Evolutionary conservation across 2,329 filamentous ascomycete species (phyloP).

Genomic region (Escovopsis sp.): DNA sequence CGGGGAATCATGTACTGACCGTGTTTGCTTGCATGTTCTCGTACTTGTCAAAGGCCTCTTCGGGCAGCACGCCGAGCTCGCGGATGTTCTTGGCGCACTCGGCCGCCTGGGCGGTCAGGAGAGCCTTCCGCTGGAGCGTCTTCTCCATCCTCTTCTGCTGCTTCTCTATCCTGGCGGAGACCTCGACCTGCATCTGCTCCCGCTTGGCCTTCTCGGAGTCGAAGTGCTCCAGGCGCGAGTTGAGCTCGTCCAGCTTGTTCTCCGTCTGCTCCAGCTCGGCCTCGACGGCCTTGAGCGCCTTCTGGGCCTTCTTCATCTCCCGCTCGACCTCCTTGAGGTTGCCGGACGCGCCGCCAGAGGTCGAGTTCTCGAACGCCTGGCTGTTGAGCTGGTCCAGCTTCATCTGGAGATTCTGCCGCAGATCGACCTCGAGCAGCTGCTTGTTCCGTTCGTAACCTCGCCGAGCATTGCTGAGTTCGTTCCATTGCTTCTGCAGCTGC

Average conservation of each 20-base stretch:
- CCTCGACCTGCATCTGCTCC: slow-evolving; percentile 58
- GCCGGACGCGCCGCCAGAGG: slow-evolving; percentile 44
- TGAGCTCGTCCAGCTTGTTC: slow-evolving; percentile 43
- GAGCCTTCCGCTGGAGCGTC: slow-evolving; percentile 74
- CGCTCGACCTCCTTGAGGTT: slow-evolving; percentile 65
- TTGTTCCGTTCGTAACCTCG: slow-evolving; percentile 70
- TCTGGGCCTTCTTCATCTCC: slow-evolving; percentile 66
- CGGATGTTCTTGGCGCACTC: slow-evolving; percentile 83
- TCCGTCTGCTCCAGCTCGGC: slow-evolving; percentile 63
- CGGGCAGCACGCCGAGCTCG: slow-evolving; percentile 81
- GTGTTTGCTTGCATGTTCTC: slow-evolving; percentile 65
- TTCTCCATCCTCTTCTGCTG: slow-evolving; percentile 86
- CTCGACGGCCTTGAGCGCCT: slow-evolving; percentile 51
- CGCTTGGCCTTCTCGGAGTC: slow-evolving; percentile 44
- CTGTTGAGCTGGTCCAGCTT: slow-evolving; percentile 75
- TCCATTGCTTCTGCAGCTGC: slow-evolving; percentile 61
- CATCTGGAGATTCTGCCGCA: slow-evolving; percentile 78
- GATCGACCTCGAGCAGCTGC: slow-evolving; percentile 68
- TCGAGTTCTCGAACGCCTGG: slow-evolving; percentile 53
- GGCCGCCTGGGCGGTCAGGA: slow-evolving; percentile 59
- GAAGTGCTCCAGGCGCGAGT: slow-evolving; percentile 38
- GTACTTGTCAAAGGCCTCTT: slow-evolving; percentile 88
- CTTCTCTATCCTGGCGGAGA: slow-evolving; percentile 65
- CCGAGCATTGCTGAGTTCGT: slow-evolving; percentile 56
- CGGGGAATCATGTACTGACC: slow-evolving; percentile 29